Conservation (phyloP, 805 yeast genomes). For the Maudiozyma serrabonitensis region DNA sequence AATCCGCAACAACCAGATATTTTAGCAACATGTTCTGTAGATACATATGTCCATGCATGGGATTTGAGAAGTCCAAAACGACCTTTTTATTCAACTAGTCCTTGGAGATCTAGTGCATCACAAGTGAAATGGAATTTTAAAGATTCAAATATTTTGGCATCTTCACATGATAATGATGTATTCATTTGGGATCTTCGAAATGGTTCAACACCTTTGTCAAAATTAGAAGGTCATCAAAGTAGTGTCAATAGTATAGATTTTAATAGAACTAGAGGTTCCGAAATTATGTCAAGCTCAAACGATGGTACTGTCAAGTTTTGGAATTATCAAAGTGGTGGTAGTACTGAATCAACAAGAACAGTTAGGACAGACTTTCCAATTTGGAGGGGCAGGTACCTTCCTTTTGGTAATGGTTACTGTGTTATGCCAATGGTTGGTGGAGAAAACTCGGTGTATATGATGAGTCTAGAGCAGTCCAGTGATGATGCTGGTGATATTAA, state of each 20-base stretch:
- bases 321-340: constrained; percentile 43
- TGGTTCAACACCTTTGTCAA: constrained; percentile 65
- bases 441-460: constrained; percentile 36
- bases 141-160: constrained; percentile 69
- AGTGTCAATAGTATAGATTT: constrained; percentile 88
- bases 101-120: constrained; percentile 90
- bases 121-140: constrained; percentile 89
- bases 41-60: constrained; percentile 82
- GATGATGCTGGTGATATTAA: constrained; percentile 3
- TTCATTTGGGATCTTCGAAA: constrained; percentile 83
- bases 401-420: constrained; percentile 82
- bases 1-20: constrained; percentile 80
- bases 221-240: constrained; percentile 67
- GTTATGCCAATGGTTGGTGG: constrained; percentile 91
- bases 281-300: constrained; percentile 73
- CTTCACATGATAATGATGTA: constrained; percentile 73
- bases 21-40: constrained; percentile 88
- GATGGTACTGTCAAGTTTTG: constrained; percentile 79
- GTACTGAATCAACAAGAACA: constrained; percentile 42
- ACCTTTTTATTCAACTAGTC: constrained; percentile 76
- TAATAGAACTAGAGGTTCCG: constrained; percentile 46
- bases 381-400: constrained; percentile 78
- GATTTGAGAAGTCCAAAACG: constrained; percentile 72
- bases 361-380: constrained; percentile 75
- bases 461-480: constrained; percentile 16